A percentile compares a stretch with the other conserved stretches of the same genome.
Conservation (phyloP, 169 alveolate genomes). For the Amoebophrya sp. region DNA sequence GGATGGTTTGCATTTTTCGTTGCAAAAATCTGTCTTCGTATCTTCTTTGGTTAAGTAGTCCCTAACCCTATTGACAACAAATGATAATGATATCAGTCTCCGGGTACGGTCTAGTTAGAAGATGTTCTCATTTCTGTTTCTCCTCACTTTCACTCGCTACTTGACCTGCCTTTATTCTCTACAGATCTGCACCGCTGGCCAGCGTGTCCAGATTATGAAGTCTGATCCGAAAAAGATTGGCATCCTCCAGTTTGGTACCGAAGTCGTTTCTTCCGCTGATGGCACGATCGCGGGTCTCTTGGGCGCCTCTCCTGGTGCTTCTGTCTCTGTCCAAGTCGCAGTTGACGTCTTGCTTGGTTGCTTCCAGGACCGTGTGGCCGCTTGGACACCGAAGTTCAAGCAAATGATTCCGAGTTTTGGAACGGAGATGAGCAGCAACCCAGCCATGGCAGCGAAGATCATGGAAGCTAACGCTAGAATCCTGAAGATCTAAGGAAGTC, state of each 20-base stretch:
- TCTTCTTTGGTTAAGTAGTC: too few species aligned
- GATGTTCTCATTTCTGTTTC: too few species aligned
- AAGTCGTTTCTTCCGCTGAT: constrained; percentile 31
- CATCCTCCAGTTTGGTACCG: constrained; percentile 46
- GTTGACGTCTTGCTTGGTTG: neutral
- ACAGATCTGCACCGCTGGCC: constrained; percentile 45
- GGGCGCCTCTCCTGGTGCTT: constrained; percentile 47
- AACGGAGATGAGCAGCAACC: constrained; percentile 5
- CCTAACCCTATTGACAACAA: too few species aligned
- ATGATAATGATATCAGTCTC: too few species aligned
- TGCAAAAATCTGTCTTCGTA: too few species aligned
- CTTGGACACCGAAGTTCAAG: constrained; percentile 35
- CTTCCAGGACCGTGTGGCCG: neutral
- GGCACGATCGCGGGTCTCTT: constrained; percentile 39
- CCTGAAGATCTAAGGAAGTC: constrained; percentile 3
- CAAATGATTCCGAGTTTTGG: constrained; percentile 45
- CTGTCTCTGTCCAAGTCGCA: neutral
- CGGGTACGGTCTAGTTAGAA: too few species aligned
- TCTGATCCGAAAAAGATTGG: constrained; percentile 39
- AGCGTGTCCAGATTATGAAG: constrained; percentile 48
- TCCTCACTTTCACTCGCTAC: too few species aligned
- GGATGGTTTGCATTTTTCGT: too few species aligned
- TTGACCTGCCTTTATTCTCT: too few species aligned
- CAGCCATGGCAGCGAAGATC: constrained; percentile 6
- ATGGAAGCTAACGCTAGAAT: neutral